phyloP scores from a whole-genome alignment of 2,329 filamentous ascomycete genomes.

The Golovinomyces cichoracearum region DNA sequence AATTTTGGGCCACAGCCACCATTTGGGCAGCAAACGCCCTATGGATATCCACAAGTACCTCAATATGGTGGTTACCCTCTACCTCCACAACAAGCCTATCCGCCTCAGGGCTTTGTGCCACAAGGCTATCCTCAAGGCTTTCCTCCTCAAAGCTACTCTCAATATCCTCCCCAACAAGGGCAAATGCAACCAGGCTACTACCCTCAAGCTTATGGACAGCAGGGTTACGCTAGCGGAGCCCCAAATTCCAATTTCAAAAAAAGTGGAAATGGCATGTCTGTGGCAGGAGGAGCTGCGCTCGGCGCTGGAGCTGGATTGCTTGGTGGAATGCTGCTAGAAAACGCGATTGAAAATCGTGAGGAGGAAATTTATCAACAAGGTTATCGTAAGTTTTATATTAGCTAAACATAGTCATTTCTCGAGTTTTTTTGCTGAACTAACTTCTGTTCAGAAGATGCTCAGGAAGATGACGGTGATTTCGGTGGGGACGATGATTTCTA shows the following conservation, averaged over 20 bases:
- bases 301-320: constrained; percentile 60
- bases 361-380: constrained; percentile 31
- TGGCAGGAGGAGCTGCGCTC: constrained; percentile 45
- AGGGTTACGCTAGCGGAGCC: constrained; percentile 8
- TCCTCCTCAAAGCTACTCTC: constrained; percentile 14
- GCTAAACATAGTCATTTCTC: background rate
- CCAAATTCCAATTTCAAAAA: constrained; percentile 16
- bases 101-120: constrained; percentile 3
- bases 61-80: constrained; percentile 11
- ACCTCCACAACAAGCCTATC: constrained; percentile 13
- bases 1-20: constrained; percentile 13
- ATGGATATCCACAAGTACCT: constrained; percentile 7
- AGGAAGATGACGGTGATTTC: background rate
- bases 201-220: constrained; percentile 10
- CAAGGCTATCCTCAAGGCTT: constrained; percentile 14
- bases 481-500: background rate
- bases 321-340: constrained; percentile 46
- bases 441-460: background rate
- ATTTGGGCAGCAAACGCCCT: constrained; percentile 9
- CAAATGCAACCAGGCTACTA: constrained; percentile 19
- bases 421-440: background rate
- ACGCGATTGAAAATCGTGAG: constrained; percentile 37
- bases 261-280: constrained; percentile 33
- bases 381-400: constrained; percentile 13
- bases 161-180: background rate